A percentile compares a stretch with the other conserved stretches of the same genome.
These are phyloP conservation scores for Exsudoporus frostii DNA, from an alignment of 768 basidiomycete species.

Conservation along the genomic window DNA sequence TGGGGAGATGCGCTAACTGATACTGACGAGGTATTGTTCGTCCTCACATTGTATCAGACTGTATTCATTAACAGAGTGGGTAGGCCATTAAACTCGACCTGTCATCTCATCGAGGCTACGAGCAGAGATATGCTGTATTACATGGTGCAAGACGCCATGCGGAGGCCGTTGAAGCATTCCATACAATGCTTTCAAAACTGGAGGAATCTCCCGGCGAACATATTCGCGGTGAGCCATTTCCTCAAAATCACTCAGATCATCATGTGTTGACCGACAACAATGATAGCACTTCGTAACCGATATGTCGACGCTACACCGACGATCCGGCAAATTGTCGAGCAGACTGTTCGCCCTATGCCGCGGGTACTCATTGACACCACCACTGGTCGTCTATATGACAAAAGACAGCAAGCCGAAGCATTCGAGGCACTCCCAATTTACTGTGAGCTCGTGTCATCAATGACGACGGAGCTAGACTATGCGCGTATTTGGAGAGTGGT, in stretches of 20 bases:
- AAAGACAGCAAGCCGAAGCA: constrained; percentile 2
- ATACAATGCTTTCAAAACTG: neutral
- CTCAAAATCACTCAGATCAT: neutral
- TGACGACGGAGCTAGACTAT: neutral
- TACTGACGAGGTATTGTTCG: constrained; percentile 2
- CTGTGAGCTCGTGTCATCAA: constrained; percentile 4
- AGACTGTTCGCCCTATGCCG: neutral
- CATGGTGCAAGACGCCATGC: neutral
- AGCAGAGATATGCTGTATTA: constrained; percentile 1
- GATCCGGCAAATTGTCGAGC: neutral
- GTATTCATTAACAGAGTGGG: too few species aligned
- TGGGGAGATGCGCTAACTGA: constrained; percentile 1
- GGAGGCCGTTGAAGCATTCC: neutral
- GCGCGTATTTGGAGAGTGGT: constrained; percentile 4
- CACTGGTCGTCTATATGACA: constrained; percentile 10
- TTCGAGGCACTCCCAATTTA: constrained; percentile 6
- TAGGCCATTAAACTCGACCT: constrained; percentile 6
- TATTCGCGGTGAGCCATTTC: neutral
- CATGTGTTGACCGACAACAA: neutral
- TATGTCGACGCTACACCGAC: neutral
- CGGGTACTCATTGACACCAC: constrained; percentile 2
- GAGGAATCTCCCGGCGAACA: neutral
- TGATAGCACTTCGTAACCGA: neutral
- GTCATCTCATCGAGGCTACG: neutral
- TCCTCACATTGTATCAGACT: too few species aligned